These are phyloP conservation scores for Aspergillus neotritici DNA, from an alignment of 2,329 filamentous ascomycete species.

Conservation along the genomic window DNA sequence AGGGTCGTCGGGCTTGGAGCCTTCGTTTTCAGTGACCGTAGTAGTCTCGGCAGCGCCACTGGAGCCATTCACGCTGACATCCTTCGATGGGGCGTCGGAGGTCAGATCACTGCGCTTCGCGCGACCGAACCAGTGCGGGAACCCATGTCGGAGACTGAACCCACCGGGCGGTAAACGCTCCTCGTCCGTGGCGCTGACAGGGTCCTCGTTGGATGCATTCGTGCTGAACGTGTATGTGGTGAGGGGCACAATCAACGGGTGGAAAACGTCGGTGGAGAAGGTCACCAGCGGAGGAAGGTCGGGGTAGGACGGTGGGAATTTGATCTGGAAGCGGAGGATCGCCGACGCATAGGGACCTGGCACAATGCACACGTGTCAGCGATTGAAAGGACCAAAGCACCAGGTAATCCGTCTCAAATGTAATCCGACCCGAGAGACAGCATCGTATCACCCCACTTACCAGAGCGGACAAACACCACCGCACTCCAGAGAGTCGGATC, in stretches of 20 bases:
- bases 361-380: conserved; percentile 4
- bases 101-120: conserved; percentile 41
- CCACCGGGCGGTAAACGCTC: conserved; percentile 80
- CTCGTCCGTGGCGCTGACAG: conserved; percentile 75
- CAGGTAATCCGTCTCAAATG: too few relatives aligned
- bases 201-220: conserved; percentile 66
- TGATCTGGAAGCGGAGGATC: conserved; percentile 82
- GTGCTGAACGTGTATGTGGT: conserved; percentile 94
- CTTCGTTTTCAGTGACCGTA: neutral
- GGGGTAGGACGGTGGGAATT: conserved; percentile 78
- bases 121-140: conserved; percentile 80
- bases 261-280: conserved; percentile 89
- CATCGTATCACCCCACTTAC: conserved; percentile 42
- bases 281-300: conserved; percentile 73
- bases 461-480: conserved; percentile 85
- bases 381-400: neutral
- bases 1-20: conserved; percentile 1
- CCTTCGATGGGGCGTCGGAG: conserved; percentile 35
- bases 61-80: conserved; percentile 39
- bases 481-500: conserved; percentile 80
- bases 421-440: too few relatives aligned
- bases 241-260: conserved; percentile 83
- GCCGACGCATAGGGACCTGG: conserved; percentile 83
- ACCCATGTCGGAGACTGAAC: conserved; percentile 85
- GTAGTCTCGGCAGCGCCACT: conserved; percentile 1